A percentile compares a stretch with the other conserved stretches of the same genome.
Evolutionary conservation across 116 monocot species (phyloP).

Genomic region (Papilionanthe hybrid): DNA sequence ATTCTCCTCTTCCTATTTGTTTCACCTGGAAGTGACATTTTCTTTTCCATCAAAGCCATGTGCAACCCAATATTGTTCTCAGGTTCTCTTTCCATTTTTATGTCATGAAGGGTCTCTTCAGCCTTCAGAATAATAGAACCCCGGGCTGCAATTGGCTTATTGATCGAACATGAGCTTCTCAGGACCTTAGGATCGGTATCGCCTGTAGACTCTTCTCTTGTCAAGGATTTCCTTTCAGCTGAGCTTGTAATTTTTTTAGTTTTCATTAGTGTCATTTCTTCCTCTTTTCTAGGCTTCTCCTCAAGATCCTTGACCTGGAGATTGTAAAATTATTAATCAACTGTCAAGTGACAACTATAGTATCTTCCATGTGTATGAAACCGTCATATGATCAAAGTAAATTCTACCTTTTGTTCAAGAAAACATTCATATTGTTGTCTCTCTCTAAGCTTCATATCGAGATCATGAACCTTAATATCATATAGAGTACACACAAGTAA

Average conservation of each 20-base stretch:
- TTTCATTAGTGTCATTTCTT: constrained; percentile 13
- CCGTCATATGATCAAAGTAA: neutral
- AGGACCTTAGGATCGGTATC: constrained; percentile 48
- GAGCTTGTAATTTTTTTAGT: constrained; percentile 23
- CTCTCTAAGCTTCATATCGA: constrained; percentile 42
- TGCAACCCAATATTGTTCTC: constrained; percentile 30
- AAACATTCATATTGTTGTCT: constrained; percentile 22
- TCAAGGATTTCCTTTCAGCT: constrained; percentile 11
- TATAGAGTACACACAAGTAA: neutral
- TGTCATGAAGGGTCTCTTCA: constrained; percentile 45
- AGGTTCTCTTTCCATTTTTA: constrained; percentile 46
- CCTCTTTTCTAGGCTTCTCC: constrained; percentile 27
- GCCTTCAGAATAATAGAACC: constrained; percentile 35
- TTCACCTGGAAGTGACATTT: constrained; percentile 27
- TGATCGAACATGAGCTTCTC: constrained; percentile 39
- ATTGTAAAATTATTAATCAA: neutral
- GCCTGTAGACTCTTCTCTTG: constrained; percentile 24
- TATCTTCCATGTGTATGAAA: neutral
- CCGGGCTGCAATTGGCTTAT: constrained; percentile 20
- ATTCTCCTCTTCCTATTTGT: constrained; percentile 33
- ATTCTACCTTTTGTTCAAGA: constrained; percentile 45
- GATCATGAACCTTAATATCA: constrained; percentile 44
- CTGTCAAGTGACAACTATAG: neutral
- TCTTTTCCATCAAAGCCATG: constrained; percentile 20
- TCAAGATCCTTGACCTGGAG: constrained; percentile 60